These are phyloP conservation scores for Saccharum officinarum DNA, from an alignment of 176 grass and related monocot genomes.

Conservation along the genomic window DNA sequence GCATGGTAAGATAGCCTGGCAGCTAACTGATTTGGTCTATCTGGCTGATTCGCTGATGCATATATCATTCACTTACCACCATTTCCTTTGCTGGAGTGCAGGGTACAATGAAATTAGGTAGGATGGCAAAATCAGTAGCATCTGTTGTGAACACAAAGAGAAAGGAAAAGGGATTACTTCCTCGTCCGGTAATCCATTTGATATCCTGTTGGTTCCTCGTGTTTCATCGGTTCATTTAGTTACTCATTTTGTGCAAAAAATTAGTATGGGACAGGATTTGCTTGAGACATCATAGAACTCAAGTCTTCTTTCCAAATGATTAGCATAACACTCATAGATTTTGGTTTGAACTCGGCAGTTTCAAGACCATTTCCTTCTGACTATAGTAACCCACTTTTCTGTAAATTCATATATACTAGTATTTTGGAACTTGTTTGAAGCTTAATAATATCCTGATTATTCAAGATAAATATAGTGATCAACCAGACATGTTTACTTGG, in stretches of 20 bases:
- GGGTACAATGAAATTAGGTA: slow-evolving; percentile 93
- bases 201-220: slow-evolving; percentile 29
- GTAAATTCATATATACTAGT: background rate
- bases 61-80: slow-evolving; percentile 5
- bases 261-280: background rate
- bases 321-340: background rate
- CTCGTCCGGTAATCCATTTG: slow-evolving; percentile 67
- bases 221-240: background rate
- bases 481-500: slow-evolving; percentile 13
- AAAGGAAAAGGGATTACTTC: slow-evolving; percentile 91
- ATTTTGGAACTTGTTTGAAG: too few relatives aligned
- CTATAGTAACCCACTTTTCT: background rate
- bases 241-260: slow-evolving; percentile 1
- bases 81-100: slow-evolving; percentile 41
- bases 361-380: slow-evolving; percentile 2
- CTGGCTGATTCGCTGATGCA: background rate
- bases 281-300: slow-evolving; percentile 6
- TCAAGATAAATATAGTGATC: slow-evolving; percentile 14
- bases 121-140: slow-evolving; percentile 90
- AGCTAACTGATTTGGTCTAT: background rate
- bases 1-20: slow-evolving; percentile 74
- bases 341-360: slow-evolving; percentile 2
- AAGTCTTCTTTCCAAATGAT: background rate
- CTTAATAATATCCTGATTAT: background rate
- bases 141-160: slow-evolving; percentile 76